Conservation (phyloP, 2,329 filamentous ascomycete genomes). For the Calonectria pauciramosa region DNA sequence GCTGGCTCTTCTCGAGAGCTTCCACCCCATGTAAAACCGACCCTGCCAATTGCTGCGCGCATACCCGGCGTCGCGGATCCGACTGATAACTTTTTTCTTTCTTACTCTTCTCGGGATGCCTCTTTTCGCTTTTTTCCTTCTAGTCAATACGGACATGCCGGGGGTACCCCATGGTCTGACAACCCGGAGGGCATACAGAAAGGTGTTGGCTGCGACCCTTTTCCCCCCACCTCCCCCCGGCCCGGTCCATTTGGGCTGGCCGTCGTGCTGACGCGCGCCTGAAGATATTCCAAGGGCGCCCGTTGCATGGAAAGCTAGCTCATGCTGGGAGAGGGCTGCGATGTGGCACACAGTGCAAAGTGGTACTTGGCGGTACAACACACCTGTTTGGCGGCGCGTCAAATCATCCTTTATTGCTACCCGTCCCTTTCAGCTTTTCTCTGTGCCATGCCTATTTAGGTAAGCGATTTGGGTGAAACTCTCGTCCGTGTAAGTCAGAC, state of each 20-base stretch:
- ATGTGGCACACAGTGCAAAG: conserved; percentile 9
- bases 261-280: neutral
- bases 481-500: conserved; percentile 7
- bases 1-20: neutral
- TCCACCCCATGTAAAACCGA: neutral
- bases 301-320: neutral
- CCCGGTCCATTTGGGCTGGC: neutral
- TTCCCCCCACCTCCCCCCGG: conserved; percentile 5
- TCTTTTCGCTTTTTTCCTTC: neutral
- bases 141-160: neutral
- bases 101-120: neutral
- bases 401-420: neutral
- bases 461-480: neutral
- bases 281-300: conserved; percentile 11
- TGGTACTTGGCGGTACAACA: neutral
- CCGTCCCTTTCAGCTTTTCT: neutral
- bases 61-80: conserved; percentile 2
- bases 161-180: conserved; percentile 1
- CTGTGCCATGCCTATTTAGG: neutral
- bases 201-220: neutral
- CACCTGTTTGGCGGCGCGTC: neutral
- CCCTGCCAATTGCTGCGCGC: neutral
- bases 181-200: neutral
- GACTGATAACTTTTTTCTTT: neutral
- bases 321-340: neutral